Evolutionary conservation across 306 rosid species (phyloP).

Genomic region (Echinosophora koreensis): DNA sequence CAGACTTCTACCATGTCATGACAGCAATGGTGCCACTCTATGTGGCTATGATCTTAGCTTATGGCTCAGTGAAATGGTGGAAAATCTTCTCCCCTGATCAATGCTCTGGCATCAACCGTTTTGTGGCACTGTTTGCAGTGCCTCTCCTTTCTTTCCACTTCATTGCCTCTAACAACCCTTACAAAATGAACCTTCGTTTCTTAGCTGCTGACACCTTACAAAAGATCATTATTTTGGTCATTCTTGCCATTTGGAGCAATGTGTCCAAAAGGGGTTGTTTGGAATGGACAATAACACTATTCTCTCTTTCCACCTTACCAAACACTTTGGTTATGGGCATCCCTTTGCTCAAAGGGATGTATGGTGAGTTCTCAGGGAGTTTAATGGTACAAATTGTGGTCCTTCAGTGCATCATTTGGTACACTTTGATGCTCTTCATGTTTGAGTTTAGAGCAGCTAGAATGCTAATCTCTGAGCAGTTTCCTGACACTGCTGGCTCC

Average conservation of each 20-base stretch:
- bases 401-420: constrained; percentile 93
- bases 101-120: constrained; percentile 94
- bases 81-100: constrained; percentile 93
- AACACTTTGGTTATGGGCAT: constrained; percentile 95
- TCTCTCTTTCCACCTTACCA: constrained; percentile 85
- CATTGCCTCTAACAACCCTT: constrained; percentile 86
- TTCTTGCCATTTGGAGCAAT: constrained; percentile 65
- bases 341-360: constrained; percentile 89
- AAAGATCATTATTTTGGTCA: constrained; percentile 65
- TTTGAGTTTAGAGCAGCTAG: constrained; percentile 85
- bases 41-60: constrained; percentile 89
- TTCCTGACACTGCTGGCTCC: constrained; percentile 91
- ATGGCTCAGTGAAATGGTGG: constrained; percentile 99
- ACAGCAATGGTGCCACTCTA: constrained; percentile 95
- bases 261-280: constrained; percentile 73
- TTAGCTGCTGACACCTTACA: constrained; percentile 89
- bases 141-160: constrained; percentile 93
- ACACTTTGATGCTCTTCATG: constrained; percentile 86
- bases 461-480: constrained; percentile 83
- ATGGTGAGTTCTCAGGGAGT: constrained; percentile 83
- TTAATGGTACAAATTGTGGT: constrained; percentile 95
- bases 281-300: constrained; percentile 89
- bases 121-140: constrained; percentile 93
- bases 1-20: constrained; percentile 95
- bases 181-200: constrained; percentile 81